These are phyloP conservation scores for Lepidium africanum DNA, from an alignment of 345 rosid species.

Conservation along the genomic window DNA sequence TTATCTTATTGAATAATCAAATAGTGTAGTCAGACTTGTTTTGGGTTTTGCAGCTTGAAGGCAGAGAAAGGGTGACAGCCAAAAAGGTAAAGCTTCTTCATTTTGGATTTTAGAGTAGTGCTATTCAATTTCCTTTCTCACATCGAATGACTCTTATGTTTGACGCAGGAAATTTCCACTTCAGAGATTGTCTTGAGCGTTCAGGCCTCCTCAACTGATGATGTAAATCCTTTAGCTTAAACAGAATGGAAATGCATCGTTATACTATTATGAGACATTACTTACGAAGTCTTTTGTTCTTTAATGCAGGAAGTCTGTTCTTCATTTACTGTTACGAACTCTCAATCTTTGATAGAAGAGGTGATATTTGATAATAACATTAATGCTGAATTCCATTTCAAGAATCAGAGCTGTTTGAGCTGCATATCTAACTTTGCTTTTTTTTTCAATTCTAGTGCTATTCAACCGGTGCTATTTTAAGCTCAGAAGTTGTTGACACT, in stretches of 20 bases:
- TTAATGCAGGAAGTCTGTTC: slow-evolving; percentile 9
- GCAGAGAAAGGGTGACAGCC: not conserved
- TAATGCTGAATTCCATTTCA: not conserved
- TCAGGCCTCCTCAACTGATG: slow-evolving; percentile 20
- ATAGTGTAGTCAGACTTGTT: not conserved
- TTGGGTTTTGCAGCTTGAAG: slow-evolving; percentile 17
- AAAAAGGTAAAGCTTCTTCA: slow-evolving; percentile 6
- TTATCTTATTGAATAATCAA: not conserved
- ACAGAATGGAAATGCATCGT: not conserved
- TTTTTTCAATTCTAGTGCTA: not conserved
- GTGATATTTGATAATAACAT: not conserved
- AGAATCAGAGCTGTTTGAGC: not conserved
- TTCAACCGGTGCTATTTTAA: not conserved
- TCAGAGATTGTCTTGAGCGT: slow-evolving; percentile 21
- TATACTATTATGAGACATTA: not conserved
- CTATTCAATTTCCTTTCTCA: not conserved
- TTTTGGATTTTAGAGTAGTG: not conserved
- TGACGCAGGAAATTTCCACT: slow-evolving; percentile 32
- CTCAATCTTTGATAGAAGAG: slow-evolving; percentile 16
- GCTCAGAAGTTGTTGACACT: not conserved
- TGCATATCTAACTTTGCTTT: not conserved
- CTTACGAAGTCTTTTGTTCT: slow-evolving; percentile 4
- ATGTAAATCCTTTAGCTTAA: slow-evolving; percentile 24
- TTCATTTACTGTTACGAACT: not conserved
- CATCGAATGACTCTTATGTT: not conserved